A percentile compares a stretch with the other conserved stretches of the same genome.
Conservation (phyloP, 1,139 yeast genomes). For the Sporopachydermia cereana region DNA sequence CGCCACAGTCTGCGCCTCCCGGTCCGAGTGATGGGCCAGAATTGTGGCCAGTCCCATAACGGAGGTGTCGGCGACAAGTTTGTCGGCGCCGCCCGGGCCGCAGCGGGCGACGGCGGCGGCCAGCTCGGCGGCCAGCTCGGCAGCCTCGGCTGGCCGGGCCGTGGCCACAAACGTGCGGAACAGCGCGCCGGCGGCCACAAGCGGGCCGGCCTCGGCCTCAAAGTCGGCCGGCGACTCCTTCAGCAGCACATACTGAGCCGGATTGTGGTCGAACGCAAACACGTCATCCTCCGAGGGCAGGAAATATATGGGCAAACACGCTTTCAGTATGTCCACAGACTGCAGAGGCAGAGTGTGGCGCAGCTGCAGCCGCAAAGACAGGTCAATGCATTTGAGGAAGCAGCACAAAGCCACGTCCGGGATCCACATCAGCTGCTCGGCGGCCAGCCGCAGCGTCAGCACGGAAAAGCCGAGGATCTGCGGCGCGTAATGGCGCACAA, state of each 20-base stretch:
- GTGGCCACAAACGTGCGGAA: not conserved
- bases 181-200: not conserved
- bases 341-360: not conserved
- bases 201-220: not conserved
- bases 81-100: not conserved
- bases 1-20: not conserved
- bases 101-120: not conserved
- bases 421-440: not conserved
- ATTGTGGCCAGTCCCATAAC: constrained; percentile 3
- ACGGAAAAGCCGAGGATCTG: not conserved
- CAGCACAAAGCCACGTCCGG: not conserved
- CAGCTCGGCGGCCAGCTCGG: not conserved
- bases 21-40: not conserved
- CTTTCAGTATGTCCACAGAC: not conserved
- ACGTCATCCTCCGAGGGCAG: not conserved
- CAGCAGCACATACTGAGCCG: constrained; percentile 2
- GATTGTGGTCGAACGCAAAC: constrained; percentile 1
- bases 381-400: not conserved
- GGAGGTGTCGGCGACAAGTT: not conserved
- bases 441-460: not conserved
- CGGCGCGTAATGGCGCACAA: not conserved
- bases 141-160: not conserved
- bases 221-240: not conserved
- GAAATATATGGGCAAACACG: not conserved
- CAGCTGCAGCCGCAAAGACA: not conserved